A percentile compares a stretch with the other conserved stretches of the same genome.
These are phyloP conservation scores for Hygrophorus pudorinus DNA, from an alignment of 768 basidiomycete genomes.

Conservation along the genomic window DNA sequence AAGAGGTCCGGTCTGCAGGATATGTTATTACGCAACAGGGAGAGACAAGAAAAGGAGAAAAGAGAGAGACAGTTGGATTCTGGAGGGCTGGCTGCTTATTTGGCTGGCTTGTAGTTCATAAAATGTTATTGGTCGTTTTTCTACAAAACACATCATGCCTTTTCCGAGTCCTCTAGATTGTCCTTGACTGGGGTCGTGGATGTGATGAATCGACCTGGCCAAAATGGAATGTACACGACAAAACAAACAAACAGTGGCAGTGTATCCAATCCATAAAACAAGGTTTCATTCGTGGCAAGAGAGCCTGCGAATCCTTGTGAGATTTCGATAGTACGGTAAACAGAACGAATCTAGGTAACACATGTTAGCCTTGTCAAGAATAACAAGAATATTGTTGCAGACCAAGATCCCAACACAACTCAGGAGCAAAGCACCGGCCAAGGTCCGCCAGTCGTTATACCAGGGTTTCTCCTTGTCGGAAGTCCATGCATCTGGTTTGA, in stretches of 20 bases:
- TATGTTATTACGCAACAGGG: conserved; percentile 53
- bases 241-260: conserved; percentile 38
- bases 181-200: background rate
- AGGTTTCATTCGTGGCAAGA: conserved; percentile 46
- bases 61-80: conserved; percentile 14
- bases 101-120: conserved; percentile 24
- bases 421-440: conserved; percentile 39
- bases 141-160: background rate
- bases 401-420: conserved; percentile 61
- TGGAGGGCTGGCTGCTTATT: conserved; percentile 45
- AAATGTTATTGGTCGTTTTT: background rate
- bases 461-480: conserved; percentile 28
- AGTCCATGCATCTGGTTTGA: conserved; percentile 30
- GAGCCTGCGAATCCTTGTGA: conserved; percentile 52
- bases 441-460: conserved; percentile 48
- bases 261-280: conserved; percentile 59
- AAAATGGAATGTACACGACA: too few species aligned
- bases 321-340: conserved; percentile 49
- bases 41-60: conserved; percentile 25
- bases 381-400: conserved; percentile 11
- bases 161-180: background rate
- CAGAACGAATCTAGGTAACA: conserved; percentile 44
- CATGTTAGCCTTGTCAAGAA: background rate
- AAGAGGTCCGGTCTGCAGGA: conserved; percentile 50
- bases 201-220: too few species aligned